A percentile compares a stretch with the other conserved stretches of the same genome.
These are phyloP conservation scores for Capronia epimyces DNA, from an alignment of 2,329 filamentous ascomycete genomes.

Conservation along the genomic window DNA sequence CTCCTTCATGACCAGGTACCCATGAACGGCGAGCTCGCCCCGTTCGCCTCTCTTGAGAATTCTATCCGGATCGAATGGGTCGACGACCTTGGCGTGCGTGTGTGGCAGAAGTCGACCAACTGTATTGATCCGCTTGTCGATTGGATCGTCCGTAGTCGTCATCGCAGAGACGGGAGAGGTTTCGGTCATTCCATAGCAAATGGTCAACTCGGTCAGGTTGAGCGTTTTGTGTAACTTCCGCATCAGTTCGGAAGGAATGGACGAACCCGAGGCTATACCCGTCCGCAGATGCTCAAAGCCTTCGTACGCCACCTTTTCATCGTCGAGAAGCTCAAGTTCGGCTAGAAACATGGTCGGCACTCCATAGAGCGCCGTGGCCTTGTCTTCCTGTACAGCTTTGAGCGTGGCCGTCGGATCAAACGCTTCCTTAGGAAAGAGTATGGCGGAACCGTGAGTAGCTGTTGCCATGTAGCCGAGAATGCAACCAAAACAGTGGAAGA, in stretches of 20 bases:
- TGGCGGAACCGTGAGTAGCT: conserved; percentile 70
- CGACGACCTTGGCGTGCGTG: conserved; percentile 71
- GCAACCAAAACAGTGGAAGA: conserved; percentile 73
- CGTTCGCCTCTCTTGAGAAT: conserved; percentile 60
- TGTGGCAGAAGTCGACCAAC: conserved; percentile 83
- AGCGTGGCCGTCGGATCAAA: conserved; percentile 76
- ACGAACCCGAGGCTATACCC: conserved; percentile 85
- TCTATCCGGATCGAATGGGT: conserved; percentile 59
- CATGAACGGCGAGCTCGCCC: conserved; percentile 76
- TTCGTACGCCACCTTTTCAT: conserved; percentile 41
- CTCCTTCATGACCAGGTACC: conserved; percentile 84
- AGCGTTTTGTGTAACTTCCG: conserved; percentile 64
- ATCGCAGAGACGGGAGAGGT: conserved; percentile 67
- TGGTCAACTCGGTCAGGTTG: conserved; percentile 76
- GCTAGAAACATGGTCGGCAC: conserved; percentile 95
- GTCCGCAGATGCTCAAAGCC: conserved; percentile 67
- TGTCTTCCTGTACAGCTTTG: conserved; percentile 56
- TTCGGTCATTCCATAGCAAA: conserved; percentile 97
- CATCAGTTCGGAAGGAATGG: conserved; percentile 66
- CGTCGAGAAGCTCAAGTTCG: conserved; percentile 69
- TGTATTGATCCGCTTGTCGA: conserved; percentile 65
- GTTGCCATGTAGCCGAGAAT: conserved; percentile 96
- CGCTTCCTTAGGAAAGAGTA: conserved; percentile 79
- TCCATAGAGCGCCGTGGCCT: conserved; percentile 69
- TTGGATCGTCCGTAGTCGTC: conserved; percentile 71